A percentile compares a stretch with the other conserved stretches of the same genome.
These are phyloP conservation scores for Phytopythium helicoides DNA, from an alignment of 352 stramenopile genomes.

Conservation along the genomic window DNA sequence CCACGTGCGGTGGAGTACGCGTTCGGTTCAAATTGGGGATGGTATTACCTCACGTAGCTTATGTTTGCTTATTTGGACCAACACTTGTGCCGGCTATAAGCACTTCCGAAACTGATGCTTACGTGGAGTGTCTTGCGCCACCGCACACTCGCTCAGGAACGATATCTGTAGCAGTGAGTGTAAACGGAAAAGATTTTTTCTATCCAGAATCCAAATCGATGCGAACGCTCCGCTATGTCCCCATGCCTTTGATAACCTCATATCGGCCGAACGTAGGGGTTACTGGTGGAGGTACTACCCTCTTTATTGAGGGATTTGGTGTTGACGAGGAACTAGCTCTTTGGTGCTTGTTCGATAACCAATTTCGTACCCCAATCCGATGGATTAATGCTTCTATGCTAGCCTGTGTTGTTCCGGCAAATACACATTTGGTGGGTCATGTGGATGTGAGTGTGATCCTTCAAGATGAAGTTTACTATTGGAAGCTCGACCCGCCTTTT, in stretches of 20 bases:
- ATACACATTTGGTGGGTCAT: slow-evolving; percentile 4
- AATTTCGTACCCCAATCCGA: slow-evolving; percentile 6
- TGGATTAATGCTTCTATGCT: slow-evolving; percentile 29
- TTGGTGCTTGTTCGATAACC: slow-evolving; percentile 31
- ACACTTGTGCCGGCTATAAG: neutral
- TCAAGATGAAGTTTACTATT: slow-evolving; percentile 12
- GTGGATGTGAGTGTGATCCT: slow-evolving; percentile 22
- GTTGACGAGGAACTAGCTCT: slow-evolving; percentile 21
- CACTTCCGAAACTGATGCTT: slow-evolving; percentile 5
- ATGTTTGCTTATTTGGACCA: slow-evolving; percentile 29
- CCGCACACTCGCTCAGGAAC: slow-evolving; percentile 1
- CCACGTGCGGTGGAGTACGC: neutral
- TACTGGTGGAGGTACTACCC: slow-evolving; percentile 27
- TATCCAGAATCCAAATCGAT: slow-evolving; percentile 2
- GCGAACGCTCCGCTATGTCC: slow-evolving; percentile 20
- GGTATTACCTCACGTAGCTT: slow-evolving; percentile 3
- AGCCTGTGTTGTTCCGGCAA: slow-evolving; percentile 18
- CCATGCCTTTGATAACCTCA: slow-evolving; percentile 13
- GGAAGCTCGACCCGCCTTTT: slow-evolving; percentile 26
- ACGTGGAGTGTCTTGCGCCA: slow-evolving; percentile 28
- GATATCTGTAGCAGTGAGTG: slow-evolving; percentile 24
- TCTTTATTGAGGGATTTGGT: slow-evolving; percentile 23
- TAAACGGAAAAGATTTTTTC: slow-evolving; percentile 48
- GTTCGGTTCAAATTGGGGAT: neutral
- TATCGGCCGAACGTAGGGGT: slow-evolving; percentile 31